Base-by-base conservation (phyloP, 257 asterid species). In the Solanum chiquidenum region DNA sequence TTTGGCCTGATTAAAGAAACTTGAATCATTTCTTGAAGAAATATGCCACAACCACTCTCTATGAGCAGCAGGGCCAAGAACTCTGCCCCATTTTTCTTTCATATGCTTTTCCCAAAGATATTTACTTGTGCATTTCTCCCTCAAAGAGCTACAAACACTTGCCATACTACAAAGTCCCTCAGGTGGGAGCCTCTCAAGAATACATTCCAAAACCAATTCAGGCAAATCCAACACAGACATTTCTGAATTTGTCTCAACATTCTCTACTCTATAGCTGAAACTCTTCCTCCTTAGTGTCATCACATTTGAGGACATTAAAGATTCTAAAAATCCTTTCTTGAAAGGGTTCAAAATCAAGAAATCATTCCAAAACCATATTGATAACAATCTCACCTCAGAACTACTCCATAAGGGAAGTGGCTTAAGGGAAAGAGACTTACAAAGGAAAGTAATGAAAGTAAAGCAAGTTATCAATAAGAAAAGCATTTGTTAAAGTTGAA, bases 151-250 rank as follows among this genome's bases (percentile, higher is more conserved):
- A 42, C 96, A 95, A 76, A 94, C 98, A 76, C 88, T 83, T 2
- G 94, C 95, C 99, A 95, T 93, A 46, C 83, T 89, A 68, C 95
- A 91, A 38, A 96, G 94, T 87, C 95, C 97, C 80, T 94, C 94
- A 9, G 98, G 95, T 4, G 96, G 95, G 4, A 96, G 93, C 92
- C 91, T 95, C 88, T 96, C 98, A 62, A 96, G 97, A 88, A 96
- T 95, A 92, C 93, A 89, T 62, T 96, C 99, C 80, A 95, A 33
- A 1, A 90, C 98, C 11, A 96, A 93, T 90, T 96, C 99, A 33
- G 99, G 99, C 91, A 96, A 92, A 86, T 95, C 98, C 60, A 96
- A 62, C 12, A 96, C 60, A 40, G 93, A 91, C 89, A 90, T 88
- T 14, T 83, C 92, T 18, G 91, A 73, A 8, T 49, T 46, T 79